Conservation (phyloP, 352 stramenopile species). For the Pythium coloratum region DNA sequence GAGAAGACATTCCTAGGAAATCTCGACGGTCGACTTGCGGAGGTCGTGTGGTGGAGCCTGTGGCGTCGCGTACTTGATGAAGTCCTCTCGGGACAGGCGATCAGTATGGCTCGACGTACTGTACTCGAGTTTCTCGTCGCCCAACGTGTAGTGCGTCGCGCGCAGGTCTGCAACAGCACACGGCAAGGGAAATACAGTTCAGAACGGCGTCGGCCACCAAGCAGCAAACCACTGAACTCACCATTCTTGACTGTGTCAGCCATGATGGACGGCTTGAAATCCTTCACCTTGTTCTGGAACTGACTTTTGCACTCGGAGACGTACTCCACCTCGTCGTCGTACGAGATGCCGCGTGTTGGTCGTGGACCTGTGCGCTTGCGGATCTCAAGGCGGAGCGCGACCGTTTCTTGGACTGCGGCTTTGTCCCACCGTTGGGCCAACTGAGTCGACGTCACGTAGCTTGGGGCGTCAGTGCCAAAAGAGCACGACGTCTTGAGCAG, state of each 20-base stretch:
- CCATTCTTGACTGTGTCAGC: slow-evolving; percentile 75
- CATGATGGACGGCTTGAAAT: slow-evolving; percentile 73
- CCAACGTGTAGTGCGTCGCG: slow-evolving; percentile 71
- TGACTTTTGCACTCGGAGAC: slow-evolving; percentile 70
- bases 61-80: slow-evolving; percentile 47
- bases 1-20: slow-evolving; percentile 25
- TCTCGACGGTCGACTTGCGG: slow-evolving; percentile 73
- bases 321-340: slow-evolving; percentile 80
- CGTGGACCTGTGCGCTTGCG: slow-evolving; percentile 57
- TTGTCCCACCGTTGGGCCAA: slow-evolving; percentile 71
- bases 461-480: slow-evolving; percentile 52
- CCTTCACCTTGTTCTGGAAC: slow-evolving; percentile 72
- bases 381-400: slow-evolving; percentile 65
- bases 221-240: slow-evolving; percentile 22
- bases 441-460: slow-evolving; percentile 64
- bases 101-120: slow-evolving; percentile 67
- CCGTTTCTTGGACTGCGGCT: slow-evolving; percentile 50
- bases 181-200: background rate
- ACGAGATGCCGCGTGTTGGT: slow-evolving; percentile 62
- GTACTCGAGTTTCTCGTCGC: slow-evolving; percentile 68
- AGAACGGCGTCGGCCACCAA: background rate
- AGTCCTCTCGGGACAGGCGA: slow-evolving; percentile 53
- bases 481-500: slow-evolving; percentile 58
- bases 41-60: slow-evolving; percentile 56
- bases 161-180: slow-evolving; percentile 51